Evolutionary conservation across 305 asterid genomes (phyloP).

Genomic region (Fraxinus velutina): DNA sequence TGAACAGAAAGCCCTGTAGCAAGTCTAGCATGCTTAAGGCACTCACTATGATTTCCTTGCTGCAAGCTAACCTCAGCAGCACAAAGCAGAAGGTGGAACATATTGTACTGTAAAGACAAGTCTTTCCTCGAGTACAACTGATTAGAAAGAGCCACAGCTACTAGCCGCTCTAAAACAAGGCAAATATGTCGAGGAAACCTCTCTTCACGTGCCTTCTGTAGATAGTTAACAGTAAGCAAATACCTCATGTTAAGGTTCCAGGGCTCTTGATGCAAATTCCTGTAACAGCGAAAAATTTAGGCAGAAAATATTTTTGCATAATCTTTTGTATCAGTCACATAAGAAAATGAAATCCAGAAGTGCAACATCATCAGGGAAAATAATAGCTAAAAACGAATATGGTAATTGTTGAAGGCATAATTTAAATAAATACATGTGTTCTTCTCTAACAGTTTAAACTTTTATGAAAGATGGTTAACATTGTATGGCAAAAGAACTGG

Average conservation of each 20-base stretch:
- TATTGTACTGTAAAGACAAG: constrained; percentile 42
- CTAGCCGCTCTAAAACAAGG: constrained; percentile 53
- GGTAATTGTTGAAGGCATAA: not conserved
- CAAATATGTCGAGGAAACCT: constrained; percentile 63
- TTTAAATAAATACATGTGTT: not conserved
- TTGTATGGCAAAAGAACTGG: not conserved
- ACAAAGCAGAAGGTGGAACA: constrained; percentile 77
- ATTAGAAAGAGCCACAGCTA: constrained; percentile 54
- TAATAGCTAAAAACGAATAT: not conserved
- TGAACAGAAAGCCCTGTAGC: constrained; percentile 57
- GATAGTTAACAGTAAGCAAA: constrained; percentile 64
- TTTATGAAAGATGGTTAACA: not conserved
- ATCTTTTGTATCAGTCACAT: not conserved
- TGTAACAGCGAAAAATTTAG: constrained; percentile 25
- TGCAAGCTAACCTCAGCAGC: constrained; percentile 85
- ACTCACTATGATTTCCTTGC: constrained; percentile 51
- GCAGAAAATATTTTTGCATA: not conserved
- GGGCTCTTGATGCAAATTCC: constrained; percentile 85
- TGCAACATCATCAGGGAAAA: not conserved
- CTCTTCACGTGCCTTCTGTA: constrained; percentile 76
- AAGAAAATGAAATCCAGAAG: not conserved
- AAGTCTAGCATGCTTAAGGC: constrained; percentile 52
- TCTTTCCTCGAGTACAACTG: constrained; percentile 33
- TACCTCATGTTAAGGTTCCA: constrained; percentile 77
- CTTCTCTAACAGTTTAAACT: not conserved